phyloP scores from a whole-genome alignment of 345 rosid species.

The Orychophragmus violaceus region DNA sequence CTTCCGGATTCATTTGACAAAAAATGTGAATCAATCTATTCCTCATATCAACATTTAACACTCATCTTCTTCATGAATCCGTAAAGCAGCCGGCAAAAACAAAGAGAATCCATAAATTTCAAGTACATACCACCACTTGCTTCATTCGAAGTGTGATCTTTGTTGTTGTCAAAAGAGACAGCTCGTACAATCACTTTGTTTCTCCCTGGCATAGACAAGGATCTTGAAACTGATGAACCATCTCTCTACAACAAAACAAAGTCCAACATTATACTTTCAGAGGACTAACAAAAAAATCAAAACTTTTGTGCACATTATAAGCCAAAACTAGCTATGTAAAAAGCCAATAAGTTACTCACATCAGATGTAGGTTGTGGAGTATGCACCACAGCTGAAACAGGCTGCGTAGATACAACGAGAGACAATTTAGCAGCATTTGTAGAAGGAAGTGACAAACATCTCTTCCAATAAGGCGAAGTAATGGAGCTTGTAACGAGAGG shows the following conservation, averaged over 20 bases:
- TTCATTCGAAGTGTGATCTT: conserved; percentile 33
- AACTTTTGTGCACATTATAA: background rate
- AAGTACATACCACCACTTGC: conserved; percentile 43
- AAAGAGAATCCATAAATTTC: too few species aligned
- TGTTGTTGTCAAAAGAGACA: conserved; percentile 47
- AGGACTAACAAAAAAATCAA: background rate
- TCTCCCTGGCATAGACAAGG: conserved; percentile 65
- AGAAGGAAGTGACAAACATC: conserved; percentile 76
- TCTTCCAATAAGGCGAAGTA: conserved; percentile 51
- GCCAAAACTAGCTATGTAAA: background rate
- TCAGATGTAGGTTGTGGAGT: conserved; percentile 34
- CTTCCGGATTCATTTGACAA: background rate
- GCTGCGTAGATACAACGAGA: conserved; percentile 36
- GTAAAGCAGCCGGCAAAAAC: background rate
- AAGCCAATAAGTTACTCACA: too few species aligned
- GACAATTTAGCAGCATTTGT: conserved; percentile 55
- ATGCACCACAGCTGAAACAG: conserved; percentile 54
- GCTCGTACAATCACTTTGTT: conserved; percentile 74
- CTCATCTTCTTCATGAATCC: background rate
- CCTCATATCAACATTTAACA: background rate
- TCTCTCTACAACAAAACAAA: conserved; percentile 47
- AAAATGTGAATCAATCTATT: background rate
- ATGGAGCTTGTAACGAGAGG: conserved; percentile 30
- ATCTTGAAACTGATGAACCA: conserved; percentile 58
- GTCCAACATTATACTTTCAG: background rate